Evolutionary conservation across 371 early-diverging fungal species (phyloP).

Genomic region (Dentiscutata heterogama): DNA sequence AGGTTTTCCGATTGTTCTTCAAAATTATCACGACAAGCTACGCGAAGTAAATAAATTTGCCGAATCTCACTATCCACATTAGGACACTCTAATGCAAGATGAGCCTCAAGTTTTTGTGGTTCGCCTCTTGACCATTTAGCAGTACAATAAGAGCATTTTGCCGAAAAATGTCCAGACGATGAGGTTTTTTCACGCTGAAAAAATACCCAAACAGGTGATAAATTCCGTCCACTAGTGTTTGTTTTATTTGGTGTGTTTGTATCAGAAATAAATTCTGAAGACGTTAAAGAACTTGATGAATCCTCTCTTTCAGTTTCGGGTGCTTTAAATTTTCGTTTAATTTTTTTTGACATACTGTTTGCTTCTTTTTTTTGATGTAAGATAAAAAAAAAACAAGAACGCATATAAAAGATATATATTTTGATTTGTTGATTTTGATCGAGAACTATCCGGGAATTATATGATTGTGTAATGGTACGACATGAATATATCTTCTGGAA

Average conservation of each 20-base stretch:
- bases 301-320: neutral
- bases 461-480: too few species aligned
- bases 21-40: neutral
- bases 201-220: slow-evolving; percentile 11
- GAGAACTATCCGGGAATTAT: too few species aligned
- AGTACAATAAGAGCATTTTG: neutral
- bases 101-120: neutral
- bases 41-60: slow-evolving; percentile 2
- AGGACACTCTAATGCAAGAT: neutral
- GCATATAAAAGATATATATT: neutral
- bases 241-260: slow-evolving; percentile 5
- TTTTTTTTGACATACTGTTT: neutral
- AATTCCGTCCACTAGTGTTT: neutral
- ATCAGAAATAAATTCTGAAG: neutral
- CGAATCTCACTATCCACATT: neutral
- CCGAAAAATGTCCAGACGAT: neutral
- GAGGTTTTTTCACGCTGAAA: neutral
- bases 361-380: neutral
- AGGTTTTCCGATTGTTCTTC: neutral
- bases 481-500: too few species aligned
- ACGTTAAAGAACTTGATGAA: neutral
- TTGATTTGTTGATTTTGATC: too few species aligned
- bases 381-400: neutral
- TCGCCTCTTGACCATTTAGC: slow-evolving; percentile 10
- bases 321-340: neutral